phyloP scores from a whole-genome alignment of 345 rosid genomes.

The Kandelia obovata region DNA sequence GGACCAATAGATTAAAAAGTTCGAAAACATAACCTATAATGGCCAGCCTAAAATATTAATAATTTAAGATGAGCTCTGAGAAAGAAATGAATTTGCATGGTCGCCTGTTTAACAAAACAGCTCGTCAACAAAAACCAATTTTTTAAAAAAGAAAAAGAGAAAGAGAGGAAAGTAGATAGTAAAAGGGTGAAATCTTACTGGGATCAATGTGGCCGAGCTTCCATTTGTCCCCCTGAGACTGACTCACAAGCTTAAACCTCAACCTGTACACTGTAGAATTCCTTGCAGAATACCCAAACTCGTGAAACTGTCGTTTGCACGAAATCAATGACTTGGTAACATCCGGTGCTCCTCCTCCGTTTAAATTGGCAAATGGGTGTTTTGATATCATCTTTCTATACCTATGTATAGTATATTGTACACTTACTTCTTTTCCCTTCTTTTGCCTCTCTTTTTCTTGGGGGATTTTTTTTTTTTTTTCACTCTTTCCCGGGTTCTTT shows the following conservation, averaged over 20 bases:
- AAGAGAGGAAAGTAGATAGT: neutral
- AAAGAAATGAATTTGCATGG: too few species aligned
- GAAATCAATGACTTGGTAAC: conserved; percentile 19
- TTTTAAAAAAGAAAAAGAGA: neutral
- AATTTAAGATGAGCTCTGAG: too few species aligned
- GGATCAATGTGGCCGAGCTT: conserved; percentile 63
- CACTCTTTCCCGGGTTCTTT: too few species aligned
- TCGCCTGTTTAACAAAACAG: too few species aligned
- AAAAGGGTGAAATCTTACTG: conserved; percentile 29
- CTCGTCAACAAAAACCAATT: too few species aligned
- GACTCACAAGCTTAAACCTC: conserved; percentile 48
- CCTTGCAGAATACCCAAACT: conserved; percentile 25
- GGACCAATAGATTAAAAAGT: neutral
- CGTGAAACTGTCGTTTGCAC: conserved; percentile 17
- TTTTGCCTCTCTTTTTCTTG: too few species aligned
- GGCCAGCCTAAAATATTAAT: too few species aligned
- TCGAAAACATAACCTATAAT: too few species aligned
- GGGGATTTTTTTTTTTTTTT: too few species aligned
- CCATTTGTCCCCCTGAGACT: conserved; percentile 58
- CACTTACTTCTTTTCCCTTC: too few species aligned
- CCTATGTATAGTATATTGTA: too few species aligned
- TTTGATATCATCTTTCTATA: conserved; percentile 23
- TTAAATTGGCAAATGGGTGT: conserved; percentile 18
- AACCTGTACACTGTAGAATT: conserved; percentile 19
- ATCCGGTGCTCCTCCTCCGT: conserved; percentile 17